phyloP scores from a whole-genome alignment of 164 flowering plant genomes.

The Piper longum region DNA sequence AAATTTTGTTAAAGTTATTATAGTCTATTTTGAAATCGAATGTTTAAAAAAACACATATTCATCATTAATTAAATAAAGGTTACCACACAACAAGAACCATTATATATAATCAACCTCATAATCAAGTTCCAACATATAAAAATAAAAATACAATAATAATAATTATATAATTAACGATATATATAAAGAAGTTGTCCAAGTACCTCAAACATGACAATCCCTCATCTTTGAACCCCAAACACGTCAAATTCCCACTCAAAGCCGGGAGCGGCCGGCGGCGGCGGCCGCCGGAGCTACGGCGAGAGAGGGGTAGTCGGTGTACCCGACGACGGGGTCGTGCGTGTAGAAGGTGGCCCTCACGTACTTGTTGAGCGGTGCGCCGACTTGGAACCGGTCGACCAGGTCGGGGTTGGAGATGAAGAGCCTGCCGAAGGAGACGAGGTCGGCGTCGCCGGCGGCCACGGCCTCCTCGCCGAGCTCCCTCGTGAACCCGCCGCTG shows the following conservation, averaged over 20 bases:
- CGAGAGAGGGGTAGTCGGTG: conserved; percentile 33
- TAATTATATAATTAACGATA: too few relatives aligned
- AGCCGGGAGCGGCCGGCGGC: conserved; percentile 1
- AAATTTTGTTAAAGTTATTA: too few relatives aligned
- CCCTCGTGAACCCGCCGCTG: conserved; percentile 33
- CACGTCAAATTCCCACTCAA: not conserved
- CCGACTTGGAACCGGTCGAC: conserved; percentile 16
- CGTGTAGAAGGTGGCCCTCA: conserved; percentile 24
- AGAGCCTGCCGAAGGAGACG: conserved; percentile 25
- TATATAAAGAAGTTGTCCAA: too few relatives aligned
- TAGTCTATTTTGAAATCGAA: too few relatives aligned
- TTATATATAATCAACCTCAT: too few relatives aligned
- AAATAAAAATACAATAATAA: too few relatives aligned
- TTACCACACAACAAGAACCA: too few relatives aligned
- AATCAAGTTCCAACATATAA: too few relatives aligned
- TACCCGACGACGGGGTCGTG: conserved; percentile 27
- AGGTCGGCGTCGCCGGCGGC: conserved; percentile 28
- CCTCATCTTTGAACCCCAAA: too few relatives aligned
- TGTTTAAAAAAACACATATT: too few relatives aligned
- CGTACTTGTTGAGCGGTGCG: conserved; percentile 22
- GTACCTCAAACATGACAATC: too few relatives aligned
- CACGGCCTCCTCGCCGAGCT: conserved; percentile 22
- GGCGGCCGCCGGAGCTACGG: not conserved
- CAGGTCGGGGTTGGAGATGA: conserved; percentile 34
- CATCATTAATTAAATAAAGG: too few relatives aligned